A percentile compares a stretch with the other conserved stretches of the same genome.
Evolutionary conservation across 495 filamentous ascomycete genomes (phyloP).

Genomic region (Neurospora cerealis): DNA sequence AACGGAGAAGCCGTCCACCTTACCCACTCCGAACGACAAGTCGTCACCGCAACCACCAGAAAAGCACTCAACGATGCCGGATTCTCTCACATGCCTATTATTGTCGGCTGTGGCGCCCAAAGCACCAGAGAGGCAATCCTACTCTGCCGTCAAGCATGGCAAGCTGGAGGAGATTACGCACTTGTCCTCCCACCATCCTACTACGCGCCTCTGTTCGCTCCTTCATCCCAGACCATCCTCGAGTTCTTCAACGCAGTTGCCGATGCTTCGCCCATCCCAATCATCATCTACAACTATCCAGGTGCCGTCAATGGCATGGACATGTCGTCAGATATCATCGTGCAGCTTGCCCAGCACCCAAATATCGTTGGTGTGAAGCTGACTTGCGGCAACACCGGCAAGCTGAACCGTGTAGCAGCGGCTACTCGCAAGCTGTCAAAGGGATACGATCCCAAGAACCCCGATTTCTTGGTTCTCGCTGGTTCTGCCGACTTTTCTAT

Average conservation of each 20-base stretch:
- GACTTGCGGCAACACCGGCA: constrained; percentile 91
- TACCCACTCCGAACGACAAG: constrained; percentile 58
- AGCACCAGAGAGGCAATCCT: constrained; percentile 81
- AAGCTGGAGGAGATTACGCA: constrained; percentile 77
- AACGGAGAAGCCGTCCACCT: constrained; percentile 88
- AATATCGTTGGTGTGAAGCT: constrained; percentile 90
- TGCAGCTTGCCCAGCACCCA: constrained; percentile 61
- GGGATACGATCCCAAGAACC: constrained; percentile 51
- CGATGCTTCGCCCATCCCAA: constrained; percentile 69
- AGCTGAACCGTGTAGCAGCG: constrained; percentile 73
- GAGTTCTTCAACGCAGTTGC: constrained; percentile 73
- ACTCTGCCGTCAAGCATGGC: constrained; percentile 64
- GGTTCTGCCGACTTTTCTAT: constrained; percentile 88
- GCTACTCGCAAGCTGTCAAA: constrained; percentile 61
- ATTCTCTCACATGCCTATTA: constrained; percentile 63
- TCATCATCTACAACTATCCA: constrained; percentile 92
- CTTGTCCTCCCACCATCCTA: constrained; percentile 83
- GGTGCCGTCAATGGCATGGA: constrained; percentile 73
- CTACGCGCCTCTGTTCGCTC: constrained; percentile 55
- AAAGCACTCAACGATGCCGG: constrained; percentile 63
- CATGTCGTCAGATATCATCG: constrained; percentile 70
- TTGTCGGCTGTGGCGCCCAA: constrained; percentile 79
- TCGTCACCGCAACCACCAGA: constrained; percentile 70
- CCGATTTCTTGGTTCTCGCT: constrained; percentile 66
- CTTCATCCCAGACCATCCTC: constrained; percentile 55